Evolutionary conservation across 140 eudicot species (phyloP).

Genomic region (Ambrosia hybrid): DNA sequence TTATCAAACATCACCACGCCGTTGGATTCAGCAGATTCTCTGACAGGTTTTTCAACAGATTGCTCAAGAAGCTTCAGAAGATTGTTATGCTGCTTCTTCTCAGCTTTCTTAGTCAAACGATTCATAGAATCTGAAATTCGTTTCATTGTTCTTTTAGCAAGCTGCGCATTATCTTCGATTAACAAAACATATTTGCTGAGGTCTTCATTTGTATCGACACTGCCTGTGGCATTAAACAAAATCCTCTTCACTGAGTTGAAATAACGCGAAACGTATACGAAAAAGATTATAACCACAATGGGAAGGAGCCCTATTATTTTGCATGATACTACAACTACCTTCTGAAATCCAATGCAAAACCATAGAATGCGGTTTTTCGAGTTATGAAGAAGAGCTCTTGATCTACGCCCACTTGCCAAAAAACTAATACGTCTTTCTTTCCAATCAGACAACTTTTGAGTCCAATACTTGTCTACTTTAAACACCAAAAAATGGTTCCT

Average conservation of each 20-base stretch:
- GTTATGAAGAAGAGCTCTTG: not conserved
- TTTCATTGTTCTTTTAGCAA: not conserved
- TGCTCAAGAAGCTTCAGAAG: not conserved
- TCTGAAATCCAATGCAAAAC: slow-evolving; percentile 2
- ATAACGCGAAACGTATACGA: not conserved
- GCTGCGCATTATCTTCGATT: not conserved
- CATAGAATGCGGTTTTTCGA: not conserved
- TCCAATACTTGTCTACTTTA: slow-evolving; percentile 5
- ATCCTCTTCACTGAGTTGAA: not conserved
- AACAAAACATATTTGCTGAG: not conserved
- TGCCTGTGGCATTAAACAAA: not conserved
- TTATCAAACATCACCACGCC: not conserved
- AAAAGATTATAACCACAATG: not conserved
- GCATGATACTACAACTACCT: not conserved
- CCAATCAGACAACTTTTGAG: not conserved
- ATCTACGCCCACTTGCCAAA: not conserved
- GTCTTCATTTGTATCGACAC: not conserved
- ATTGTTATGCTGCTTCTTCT: not conserved
- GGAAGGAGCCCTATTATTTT: not conserved
- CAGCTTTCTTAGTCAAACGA: not conserved
- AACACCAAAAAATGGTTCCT: not conserved
- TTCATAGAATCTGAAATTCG: not conserved
- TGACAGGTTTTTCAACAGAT: not conserved
- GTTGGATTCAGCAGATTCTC: not conserved
- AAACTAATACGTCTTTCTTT: not conserved